These are phyloP conservation scores for Keqinozyma sinolaborantium DNA, from an alignment of 1,139 yeast species.

Conservation along the genomic window DNA sequence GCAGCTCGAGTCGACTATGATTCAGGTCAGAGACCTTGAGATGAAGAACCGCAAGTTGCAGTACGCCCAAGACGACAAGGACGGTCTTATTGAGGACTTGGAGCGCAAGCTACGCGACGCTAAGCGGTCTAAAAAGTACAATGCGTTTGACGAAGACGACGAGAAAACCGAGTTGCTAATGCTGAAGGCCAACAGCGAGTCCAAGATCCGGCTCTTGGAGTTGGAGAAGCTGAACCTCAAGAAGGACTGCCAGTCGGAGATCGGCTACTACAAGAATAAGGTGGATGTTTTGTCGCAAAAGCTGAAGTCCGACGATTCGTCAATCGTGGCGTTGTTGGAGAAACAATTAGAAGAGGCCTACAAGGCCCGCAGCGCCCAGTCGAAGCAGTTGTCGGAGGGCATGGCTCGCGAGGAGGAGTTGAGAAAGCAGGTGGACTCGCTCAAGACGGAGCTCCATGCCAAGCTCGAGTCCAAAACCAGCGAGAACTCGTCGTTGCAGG, in stretches of 20 bases:
- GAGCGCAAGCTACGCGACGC: slow-evolving; percentile 23
- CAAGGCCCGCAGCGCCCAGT: slow-evolving; percentile 8
- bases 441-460: background rate
- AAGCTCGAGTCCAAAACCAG: background rate
- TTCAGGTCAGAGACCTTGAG: slow-evolving; percentile 16
- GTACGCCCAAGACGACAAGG: slow-evolving; percentile 24
- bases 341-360: slow-evolving; percentile 32
- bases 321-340: slow-evolving; percentile 28
- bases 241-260: slow-evolving; percentile 28
- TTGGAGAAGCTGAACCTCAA: slow-evolving; percentile 32
- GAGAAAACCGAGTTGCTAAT: slow-evolving; percentile 29
- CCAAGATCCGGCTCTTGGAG: slow-evolving; percentile 30
- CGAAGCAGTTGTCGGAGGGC: slow-evolving; percentile 2
- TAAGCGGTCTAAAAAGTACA: slow-evolving; percentile 19
- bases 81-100: slow-evolving; percentile 25
- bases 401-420: slow-evolving; percentile 1
- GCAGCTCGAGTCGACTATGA: slow-evolving; percentile 10
- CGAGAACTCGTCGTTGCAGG: background rate
- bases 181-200: slow-evolving; percentile 28
- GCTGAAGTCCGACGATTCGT: slow-evolving; percentile 4
- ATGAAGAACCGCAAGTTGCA: slow-evolving; percentile 23
- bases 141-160: slow-evolving; percentile 22
- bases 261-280: slow-evolving; percentile 22
- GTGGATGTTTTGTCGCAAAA: slow-evolving; percentile 11
- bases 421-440: slow-evolving; percentile 2